phyloP scores from a whole-genome alignment of 2,329 filamentous ascomycete species.

The Penicillium sp. region DNA sequence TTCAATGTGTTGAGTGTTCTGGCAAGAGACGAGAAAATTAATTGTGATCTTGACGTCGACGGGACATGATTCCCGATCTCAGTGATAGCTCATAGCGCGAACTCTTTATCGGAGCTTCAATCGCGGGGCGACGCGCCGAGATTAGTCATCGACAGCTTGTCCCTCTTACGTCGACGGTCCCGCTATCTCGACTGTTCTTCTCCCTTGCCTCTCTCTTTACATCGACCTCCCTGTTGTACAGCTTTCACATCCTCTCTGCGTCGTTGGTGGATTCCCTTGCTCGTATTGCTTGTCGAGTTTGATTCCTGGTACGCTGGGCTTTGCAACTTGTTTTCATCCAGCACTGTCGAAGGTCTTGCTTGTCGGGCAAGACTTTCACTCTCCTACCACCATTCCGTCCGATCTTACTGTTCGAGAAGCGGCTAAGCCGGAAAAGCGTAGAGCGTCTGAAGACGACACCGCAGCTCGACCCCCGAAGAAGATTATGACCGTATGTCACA shows the following conservation, averaged over 20 bases:
- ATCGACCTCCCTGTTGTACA: slow-evolving; percentile 8
- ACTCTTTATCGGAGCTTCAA: slow-evolving; percentile 3
- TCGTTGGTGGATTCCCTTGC: slow-evolving; percentile 10
- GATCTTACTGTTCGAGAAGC: slow-evolving; percentile 43
- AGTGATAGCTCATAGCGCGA: neutral
- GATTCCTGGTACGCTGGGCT: slow-evolving; percentile 29
- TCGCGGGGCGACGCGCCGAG: slow-evolving; percentile 14
- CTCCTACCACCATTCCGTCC: slow-evolving; percentile 43
- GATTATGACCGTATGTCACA: slow-evolving; percentile 49
- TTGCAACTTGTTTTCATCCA: slow-evolving; percentile 26
- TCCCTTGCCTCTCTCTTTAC: slow-evolving; percentile 16
- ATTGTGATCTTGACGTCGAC: neutral
- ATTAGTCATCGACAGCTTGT: slow-evolving; percentile 21
- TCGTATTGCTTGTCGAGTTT: slow-evolving; percentile 16
- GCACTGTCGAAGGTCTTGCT: slow-evolving; percentile 43
- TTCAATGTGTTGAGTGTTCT: neutral
- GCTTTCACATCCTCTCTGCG: neutral
- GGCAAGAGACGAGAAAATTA: neutral
- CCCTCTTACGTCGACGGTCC: slow-evolving; percentile 28
- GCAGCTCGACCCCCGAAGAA: slow-evolving; percentile 52
- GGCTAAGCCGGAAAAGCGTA: slow-evolving; percentile 53
- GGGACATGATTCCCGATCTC: neutral
- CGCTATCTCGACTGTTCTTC: slow-evolving; percentile 10
- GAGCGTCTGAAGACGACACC: slow-evolving; percentile 48
- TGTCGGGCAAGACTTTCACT: slow-evolving; percentile 40